phyloP scores from a whole-genome alignment of 1,284 basidiomycete genomes.

The Hypsizygus ulmarius region DNA sequence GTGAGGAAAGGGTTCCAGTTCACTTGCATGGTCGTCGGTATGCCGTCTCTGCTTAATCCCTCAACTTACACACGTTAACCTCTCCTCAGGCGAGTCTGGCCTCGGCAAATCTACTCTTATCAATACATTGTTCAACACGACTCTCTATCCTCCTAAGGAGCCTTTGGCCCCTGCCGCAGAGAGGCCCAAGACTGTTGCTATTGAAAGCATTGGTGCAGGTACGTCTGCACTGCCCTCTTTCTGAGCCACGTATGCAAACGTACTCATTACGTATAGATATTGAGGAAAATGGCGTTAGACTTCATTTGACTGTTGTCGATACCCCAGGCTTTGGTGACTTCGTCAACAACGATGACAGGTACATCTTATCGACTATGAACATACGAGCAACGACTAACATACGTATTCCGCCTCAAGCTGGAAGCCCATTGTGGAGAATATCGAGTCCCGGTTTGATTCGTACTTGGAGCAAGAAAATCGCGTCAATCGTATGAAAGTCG shows the following conservation, averaged over 20 bases:
- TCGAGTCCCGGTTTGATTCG: slow-evolving; percentile 93
- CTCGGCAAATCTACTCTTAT: slow-evolving; percentile 97
- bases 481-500: slow-evolving; percentile 86
- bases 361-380: slow-evolving; percentile 23
- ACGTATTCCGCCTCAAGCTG: slow-evolving; percentile 54
- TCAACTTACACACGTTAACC: slow-evolving; percentile 19
- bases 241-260: slow-evolving; percentile 23
- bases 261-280: slow-evolving; percentile 68
- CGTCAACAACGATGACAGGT: slow-evolving; percentile 97
- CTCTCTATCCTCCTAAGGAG: slow-evolving; percentile 86
- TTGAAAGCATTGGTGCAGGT: slow-evolving; percentile 97
- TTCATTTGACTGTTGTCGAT: slow-evolving; percentile 96
- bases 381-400: slow-evolving; percentile 17
- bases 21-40: slow-evolving; percentile 94
- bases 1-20: slow-evolving; percentile 97
- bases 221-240: slow-evolving; percentile 31
- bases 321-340: slow-evolving; percentile 97
- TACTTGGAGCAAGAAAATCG: slow-evolving; percentile 98
- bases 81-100: slow-evolving; percentile 84
- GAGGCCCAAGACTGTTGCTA: slow-evolving; percentile 87
- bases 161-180: slow-evolving; percentile 83
- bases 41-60: slow-evolving; percentile 17
- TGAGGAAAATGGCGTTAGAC: slow-evolving; percentile 93
- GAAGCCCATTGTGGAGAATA: slow-evolving; percentile 97
- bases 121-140: slow-evolving; percentile 96